Conservation (phyloP, 495 filamentous ascomycete genomes). For the Neurospora sp. region DNA sequence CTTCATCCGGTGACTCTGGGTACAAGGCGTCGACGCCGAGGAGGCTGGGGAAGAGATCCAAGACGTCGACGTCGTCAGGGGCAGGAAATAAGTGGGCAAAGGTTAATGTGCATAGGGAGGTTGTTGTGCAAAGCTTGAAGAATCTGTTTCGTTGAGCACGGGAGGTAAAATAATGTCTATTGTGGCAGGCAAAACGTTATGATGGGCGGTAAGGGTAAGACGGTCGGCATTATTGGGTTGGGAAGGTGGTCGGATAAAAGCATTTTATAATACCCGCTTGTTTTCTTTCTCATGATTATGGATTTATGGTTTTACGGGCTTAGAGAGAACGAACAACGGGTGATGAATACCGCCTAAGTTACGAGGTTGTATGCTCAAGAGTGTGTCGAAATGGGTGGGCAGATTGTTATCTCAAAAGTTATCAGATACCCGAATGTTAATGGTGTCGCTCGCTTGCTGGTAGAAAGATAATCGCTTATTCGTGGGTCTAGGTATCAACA, state of each 20-base stretch:
- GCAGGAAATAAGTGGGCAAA: slow-evolving; percentile 18
- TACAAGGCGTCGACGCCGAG: slow-evolving; percentile 7
- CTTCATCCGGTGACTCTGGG: neutral
- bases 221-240: neutral
- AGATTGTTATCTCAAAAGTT: neutral
- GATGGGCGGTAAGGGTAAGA: neutral
- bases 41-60: slow-evolving; percentile 8
- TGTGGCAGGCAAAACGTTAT: neutral
- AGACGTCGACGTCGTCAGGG: neutral
- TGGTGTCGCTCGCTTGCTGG: neutral
- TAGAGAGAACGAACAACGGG: neutral
- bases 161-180: neutral
- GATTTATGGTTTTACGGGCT: neutral
- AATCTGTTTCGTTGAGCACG: slow-evolving; percentile 29
- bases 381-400: neutral
- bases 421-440: neutral
- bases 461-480: neutral
- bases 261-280: slow-evolving; percentile 11
- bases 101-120: slow-evolving; percentile 25
- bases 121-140: slow-evolving; percentile 32
- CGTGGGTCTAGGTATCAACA: neutral
- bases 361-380: neutral
- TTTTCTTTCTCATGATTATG: slow-evolving; percentile 2
- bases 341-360: neutral
- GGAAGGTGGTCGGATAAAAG: neutral